These are phyloP conservation scores for Prunus salicina DNA, from an alignment of 306 rosid species.

Conservation along the genomic window DNA sequence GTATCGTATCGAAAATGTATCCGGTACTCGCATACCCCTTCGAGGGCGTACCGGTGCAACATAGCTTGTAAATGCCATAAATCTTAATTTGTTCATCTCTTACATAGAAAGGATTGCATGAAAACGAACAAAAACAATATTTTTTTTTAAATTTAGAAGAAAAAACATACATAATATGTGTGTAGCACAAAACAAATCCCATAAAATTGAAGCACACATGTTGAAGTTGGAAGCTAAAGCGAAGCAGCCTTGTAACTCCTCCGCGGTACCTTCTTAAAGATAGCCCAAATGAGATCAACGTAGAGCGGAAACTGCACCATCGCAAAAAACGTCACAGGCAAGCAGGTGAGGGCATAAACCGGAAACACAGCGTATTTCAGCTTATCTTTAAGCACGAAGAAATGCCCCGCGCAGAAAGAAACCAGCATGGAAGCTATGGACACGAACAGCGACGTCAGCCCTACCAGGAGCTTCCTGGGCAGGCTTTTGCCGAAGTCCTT, in stretches of 20 bases:
- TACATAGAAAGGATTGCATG: too few relatives aligned
- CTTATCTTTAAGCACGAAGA: slow-evolving; percentile 33
- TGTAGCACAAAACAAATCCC: too few relatives aligned
- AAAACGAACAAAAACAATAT: too few relatives aligned
- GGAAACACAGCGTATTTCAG: slow-evolving; percentile 24
- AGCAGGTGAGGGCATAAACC: slow-evolving; percentile 32
- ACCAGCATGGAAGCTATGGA: slow-evolving; percentile 42
- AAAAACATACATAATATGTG: too few relatives aligned
- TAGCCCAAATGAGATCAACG: slow-evolving; percentile 40
- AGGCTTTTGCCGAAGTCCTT: slow-evolving; percentile 34
- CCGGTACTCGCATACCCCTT: too few relatives aligned
- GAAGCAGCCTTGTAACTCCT: slow-evolving; percentile 21
- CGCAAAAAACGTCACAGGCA: slow-evolving; percentile 39
- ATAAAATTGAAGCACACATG: too few relatives aligned
- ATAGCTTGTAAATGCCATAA: too few relatives aligned
- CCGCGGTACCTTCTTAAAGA: neutral
- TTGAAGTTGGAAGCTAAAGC: slow-evolving; percentile 8
- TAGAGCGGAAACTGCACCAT: slow-evolving; percentile 46
- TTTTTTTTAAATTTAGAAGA: too few relatives aligned
- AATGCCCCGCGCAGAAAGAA: slow-evolving; percentile 49
- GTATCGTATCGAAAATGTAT: too few relatives aligned
- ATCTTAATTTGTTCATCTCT: too few relatives aligned
- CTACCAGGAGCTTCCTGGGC: slow-evolving; percentile 40
- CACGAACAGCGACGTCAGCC: slow-evolving; percentile 44
- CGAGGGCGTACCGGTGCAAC: too few relatives aligned